A percentile compares a stretch with the other conserved stretches of the same genome.
phyloP scores from a whole-genome alignment of 108 stramenopile species.

The Mayamaea pseudoterrestris region DNA sequence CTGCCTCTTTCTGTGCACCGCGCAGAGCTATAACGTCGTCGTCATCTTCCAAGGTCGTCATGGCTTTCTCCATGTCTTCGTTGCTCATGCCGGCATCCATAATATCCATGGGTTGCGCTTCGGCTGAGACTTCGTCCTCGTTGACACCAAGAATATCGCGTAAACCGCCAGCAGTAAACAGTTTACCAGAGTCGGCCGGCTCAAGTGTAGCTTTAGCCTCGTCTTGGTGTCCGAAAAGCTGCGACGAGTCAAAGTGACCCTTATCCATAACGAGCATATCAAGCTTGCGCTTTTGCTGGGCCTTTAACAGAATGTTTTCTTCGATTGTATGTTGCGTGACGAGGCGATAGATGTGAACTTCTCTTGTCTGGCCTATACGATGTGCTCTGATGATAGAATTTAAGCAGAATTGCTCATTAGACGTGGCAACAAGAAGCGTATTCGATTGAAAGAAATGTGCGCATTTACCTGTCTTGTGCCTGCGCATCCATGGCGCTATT shows the following conservation, averaged over 20 bases:
- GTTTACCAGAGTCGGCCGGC: constrained; percentile 26
- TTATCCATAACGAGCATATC: constrained; percentile 92
- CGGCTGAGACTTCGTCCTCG: constrained; percentile 15
- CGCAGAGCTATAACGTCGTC: constrained; percentile 78
- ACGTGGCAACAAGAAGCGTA: too few relatives aligned
- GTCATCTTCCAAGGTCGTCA: constrained; percentile 85
- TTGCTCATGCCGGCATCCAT: constrained; percentile 31
- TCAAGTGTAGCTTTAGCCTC: constrained; percentile 9
- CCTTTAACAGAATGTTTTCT: constrained; percentile 96
- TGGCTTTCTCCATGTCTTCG: constrained; percentile 80
- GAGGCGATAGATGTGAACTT: constrained; percentile 79
- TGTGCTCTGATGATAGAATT: too few relatives aligned
- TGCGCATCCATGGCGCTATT: constrained; percentile 94
- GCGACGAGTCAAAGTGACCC: constrained; percentile 80
- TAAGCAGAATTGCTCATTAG: too few relatives aligned
- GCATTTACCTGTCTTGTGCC: constrained; percentile 52
- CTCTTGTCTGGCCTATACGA: constrained; percentile 32
- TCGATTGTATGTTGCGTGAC: constrained; percentile 91
- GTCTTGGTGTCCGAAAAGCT: constrained; percentile 2
- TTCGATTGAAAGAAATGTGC: too few relatives aligned
- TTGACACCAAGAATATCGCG: constrained; percentile 54
- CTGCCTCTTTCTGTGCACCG: constrained; percentile 64
- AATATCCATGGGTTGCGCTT: constrained; percentile 3
- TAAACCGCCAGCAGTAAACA: constrained; percentile 59
- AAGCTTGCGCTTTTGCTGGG: constrained; percentile 88